A percentile compares a stretch with the other conserved stretches of the same genome.
phyloP scores from a whole-genome alignment of 2,329 filamentous ascomycete genomes.

The Trichoderma sp. region DNA sequence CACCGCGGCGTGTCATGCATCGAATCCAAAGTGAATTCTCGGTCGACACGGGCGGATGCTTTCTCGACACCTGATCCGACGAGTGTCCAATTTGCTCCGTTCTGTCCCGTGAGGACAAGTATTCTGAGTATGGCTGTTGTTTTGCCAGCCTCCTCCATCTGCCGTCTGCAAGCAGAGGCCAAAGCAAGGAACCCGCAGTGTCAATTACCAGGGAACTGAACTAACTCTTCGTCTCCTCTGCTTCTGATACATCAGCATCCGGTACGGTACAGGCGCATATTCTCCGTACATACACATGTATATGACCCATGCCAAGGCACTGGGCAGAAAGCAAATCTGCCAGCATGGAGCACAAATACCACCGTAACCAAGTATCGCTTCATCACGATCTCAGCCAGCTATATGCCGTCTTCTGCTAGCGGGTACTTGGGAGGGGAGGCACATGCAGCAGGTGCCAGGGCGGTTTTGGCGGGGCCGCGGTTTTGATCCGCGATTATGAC shows the following conservation, averaged over 20 bases:
- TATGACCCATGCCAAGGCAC: not conserved
- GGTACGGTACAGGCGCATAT: not conserved
- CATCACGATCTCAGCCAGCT: not conserved
- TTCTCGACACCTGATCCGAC: not conserved
- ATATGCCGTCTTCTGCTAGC: not conserved
- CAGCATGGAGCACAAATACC: not conserved
- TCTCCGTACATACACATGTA: not conserved
- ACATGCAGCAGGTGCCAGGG: not conserved
- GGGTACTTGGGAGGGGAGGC: not conserved
- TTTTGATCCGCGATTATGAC: slow-evolving; percentile 12
- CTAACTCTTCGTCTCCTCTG: not conserved
- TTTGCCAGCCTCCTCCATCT: not conserved
- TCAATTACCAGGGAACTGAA: not conserved
- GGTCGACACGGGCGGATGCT: not conserved
- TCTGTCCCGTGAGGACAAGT: not conserved
- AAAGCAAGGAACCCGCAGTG: not conserved
- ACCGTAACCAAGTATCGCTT: not conserved
- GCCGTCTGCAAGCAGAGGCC: not conserved
- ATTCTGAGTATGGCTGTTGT: not conserved
- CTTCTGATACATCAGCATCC: not conserved
- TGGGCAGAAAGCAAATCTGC: not conserved
- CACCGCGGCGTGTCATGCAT: not conserved
- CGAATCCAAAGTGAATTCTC: not conserved
- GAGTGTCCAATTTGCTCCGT: not conserved
- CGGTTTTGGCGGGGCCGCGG: not conserved